Base-by-base conservation (phyloP, 257 asterid genomes). In the Gentiana dahurica region DNA sequence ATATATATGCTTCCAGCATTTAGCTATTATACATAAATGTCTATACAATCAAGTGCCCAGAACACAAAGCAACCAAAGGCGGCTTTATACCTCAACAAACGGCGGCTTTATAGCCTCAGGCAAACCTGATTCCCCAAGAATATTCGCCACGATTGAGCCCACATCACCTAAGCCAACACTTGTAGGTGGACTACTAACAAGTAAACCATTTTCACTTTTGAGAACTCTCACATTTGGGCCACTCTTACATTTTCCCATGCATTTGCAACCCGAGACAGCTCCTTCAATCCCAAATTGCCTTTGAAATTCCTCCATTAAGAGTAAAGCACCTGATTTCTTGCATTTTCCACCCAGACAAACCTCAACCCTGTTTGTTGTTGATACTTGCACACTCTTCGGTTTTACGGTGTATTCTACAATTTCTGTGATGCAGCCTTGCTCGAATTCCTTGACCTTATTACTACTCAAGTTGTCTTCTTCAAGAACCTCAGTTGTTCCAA, bases 311-410 rank as follows among this genome's bases (percentile, higher is more conserved):
- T 80, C 90, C 57, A 91, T n/a, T 37, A 87, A 34, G 7, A 68
- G 71, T 1, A 36, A 72, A 1, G 86, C 84, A 0, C 96, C 95
- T 0, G 83, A 73, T 60, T 78, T 83, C 85, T 79, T 86, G 85
- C 97, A 90, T n/a, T 90, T 90, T 1, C 96, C 91, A 2, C 97
- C 97, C 94, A 90, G 75, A 37, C 97, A 90, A 6, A 90, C 97
- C 63, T 90, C 91, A 0, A 90, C 70, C 76, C 69, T 81, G 75
- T 62, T 77, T 8, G 75, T 50, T 34, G 66, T 38, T 34, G 6
- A 24, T 50, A 0, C n/a, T 35, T 44, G 49, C 37, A 47, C 41
- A 15, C 12, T 12, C 62, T 2, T 44, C n/a, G 47, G 36, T 10
- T 10, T 41, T 1, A 41, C 33, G n/a, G 13, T 34, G 11, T 46